Evolutionary conservation across 2,329 filamentous ascomycete species (phyloP).

Genomic region (Cercospora sp.): DNA sequence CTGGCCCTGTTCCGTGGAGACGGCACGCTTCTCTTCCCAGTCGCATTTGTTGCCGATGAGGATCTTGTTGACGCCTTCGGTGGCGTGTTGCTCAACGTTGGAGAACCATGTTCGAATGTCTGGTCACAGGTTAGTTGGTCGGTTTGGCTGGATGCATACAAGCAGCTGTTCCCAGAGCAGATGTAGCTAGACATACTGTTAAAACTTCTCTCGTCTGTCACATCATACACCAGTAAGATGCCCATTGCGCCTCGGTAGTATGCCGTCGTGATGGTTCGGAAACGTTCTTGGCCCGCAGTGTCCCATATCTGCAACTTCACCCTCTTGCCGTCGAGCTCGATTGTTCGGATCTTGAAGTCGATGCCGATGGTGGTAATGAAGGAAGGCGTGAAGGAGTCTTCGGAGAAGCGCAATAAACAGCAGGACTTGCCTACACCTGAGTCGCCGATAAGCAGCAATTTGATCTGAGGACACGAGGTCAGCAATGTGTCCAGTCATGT

Average conservation of each 20-base stretch:
- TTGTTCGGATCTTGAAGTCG: conserved; percentile 99
- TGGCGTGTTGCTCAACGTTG: conserved; percentile 97
- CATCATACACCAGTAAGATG: conserved; percentile 95
- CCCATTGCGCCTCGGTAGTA: conserved; percentile 99
- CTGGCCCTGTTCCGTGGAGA: conserved; percentile 91
- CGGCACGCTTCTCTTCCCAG: conserved; percentile 97
- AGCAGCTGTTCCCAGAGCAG: not conserved
- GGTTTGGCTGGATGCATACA: not conserved
- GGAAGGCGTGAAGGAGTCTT: conserved; percentile 94
- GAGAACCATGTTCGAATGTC: conserved; percentile 99
- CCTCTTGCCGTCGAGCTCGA: conserved; percentile 97
- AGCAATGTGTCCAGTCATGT: conserved; percentile 15
- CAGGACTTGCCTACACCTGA: conserved; percentile 96
- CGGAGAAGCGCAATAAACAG: conserved; percentile 93
- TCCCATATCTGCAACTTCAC: conserved; percentile 99
- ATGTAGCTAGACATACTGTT: conserved; percentile 66
- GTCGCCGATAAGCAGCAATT: conserved; percentile 93
- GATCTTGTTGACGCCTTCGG: conserved; percentile 99
- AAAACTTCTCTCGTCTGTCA: conserved; percentile 93
- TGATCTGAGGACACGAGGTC: conserved; percentile 65
- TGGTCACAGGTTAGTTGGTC: conserved; percentile 43
- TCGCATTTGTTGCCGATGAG: conserved; percentile 99
- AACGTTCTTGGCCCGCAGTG: conserved; percentile 95
- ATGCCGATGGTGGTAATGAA: conserved; percentile 99
- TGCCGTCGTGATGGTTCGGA: conserved; percentile 97